Conservation (phyloP, 306 rosid species). For the Sesbania bispinosa region DNA sequence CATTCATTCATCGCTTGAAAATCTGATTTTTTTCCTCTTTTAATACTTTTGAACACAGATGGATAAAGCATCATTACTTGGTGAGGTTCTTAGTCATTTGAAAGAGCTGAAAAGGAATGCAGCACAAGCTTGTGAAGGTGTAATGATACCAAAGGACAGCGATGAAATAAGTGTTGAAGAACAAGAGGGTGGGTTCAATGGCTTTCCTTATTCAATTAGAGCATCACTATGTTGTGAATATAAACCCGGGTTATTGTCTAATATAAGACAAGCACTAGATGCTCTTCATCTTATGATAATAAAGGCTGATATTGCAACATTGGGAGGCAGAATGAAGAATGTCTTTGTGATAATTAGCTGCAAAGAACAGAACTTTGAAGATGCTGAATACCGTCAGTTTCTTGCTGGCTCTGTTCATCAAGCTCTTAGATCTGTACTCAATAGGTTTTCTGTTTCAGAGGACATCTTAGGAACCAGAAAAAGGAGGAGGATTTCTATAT, state of each 20-base stretch:
- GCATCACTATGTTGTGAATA: slow-evolving; percentile 68
- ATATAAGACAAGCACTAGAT: slow-evolving; percentile 55
- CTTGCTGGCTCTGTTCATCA: slow-evolving; percentile 54
- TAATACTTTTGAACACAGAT: slow-evolving; percentile 37
- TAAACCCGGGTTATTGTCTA: slow-evolving; percentile 59
- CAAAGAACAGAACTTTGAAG: slow-evolving; percentile 38
- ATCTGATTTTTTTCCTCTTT: background rate
- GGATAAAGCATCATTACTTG: slow-evolving; percentile 81
- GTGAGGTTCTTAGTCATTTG: slow-evolving; percentile 56
- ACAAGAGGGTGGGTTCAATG: slow-evolving; percentile 45
- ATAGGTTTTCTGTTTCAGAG: slow-evolving; percentile 52
- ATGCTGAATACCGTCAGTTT: slow-evolving; percentile 39
- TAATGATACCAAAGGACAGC: slow-evolving; percentile 52
- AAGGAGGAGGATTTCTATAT: slow-evolving; percentile 45
- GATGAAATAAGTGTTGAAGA: slow-evolving; percentile 73
- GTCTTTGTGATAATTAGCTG: slow-evolving; percentile 54
- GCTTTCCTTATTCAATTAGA: slow-evolving; percentile 48
- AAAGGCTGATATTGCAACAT: slow-evolving; percentile 57
- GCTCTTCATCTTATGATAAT: slow-evolving; percentile 52
- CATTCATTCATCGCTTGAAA: background rate
- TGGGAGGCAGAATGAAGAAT: slow-evolving; percentile 69
- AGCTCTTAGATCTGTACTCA: slow-evolving; percentile 54
- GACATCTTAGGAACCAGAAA: slow-evolving; percentile 47
- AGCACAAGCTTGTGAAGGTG: slow-evolving; percentile 48
- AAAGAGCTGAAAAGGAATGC: slow-evolving; percentile 60